Evolutionary conservation across 306 rosid genomes (phyloP).

Genomic region (Datisca glomerata): DNA sequence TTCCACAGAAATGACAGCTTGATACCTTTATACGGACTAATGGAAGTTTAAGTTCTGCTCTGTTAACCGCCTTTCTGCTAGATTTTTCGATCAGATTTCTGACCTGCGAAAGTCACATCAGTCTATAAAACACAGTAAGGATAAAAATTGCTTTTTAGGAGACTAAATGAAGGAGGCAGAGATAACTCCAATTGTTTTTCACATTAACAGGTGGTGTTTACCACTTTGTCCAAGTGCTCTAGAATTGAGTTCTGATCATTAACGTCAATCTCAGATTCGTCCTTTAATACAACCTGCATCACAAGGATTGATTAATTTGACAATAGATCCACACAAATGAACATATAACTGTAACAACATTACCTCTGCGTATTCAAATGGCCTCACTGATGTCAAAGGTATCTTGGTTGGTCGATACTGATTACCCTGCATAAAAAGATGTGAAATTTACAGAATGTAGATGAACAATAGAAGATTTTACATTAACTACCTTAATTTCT

Average conservation of each 20-base stretch:
- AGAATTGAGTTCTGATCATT: slow-evolving; percentile 88
- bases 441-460: not conserved
- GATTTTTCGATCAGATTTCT: slow-evolving; percentile 55
- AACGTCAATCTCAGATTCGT: slow-evolving; percentile 73
- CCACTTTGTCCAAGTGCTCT: slow-evolving; percentile 88
- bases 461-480: slow-evolving; percentile 6
- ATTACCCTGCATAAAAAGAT: slow-evolving; percentile 46
- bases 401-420: slow-evolving; percentile 97
- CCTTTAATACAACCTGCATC: slow-evolving; percentile 71
- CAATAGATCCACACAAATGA: slow-evolving; percentile 12
- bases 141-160: not conserved
- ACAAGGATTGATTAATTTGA: slow-evolving; percentile 17
- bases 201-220: slow-evolving; percentile 16
- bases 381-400: slow-evolving; percentile 86
- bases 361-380: slow-evolving; percentile 92
- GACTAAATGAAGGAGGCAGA: slow-evolving; percentile 4
- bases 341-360: slow-evolving; percentile 6
- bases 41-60: slow-evolving; percentile 75
- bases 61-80: slow-evolving; percentile 38
- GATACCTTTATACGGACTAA: slow-evolving; percentile 89
- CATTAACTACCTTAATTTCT: slow-evolving; percentile 75
- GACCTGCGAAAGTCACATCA: slow-evolving; percentile 39
- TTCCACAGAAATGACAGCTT: too few relatives aligned
- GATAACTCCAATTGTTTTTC: slow-evolving; percentile 3
- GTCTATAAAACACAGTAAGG: not conserved